Base-by-base conservation (phyloP, 306 rosid species). In the Ammopiptanthus mongolicus region DNA sequence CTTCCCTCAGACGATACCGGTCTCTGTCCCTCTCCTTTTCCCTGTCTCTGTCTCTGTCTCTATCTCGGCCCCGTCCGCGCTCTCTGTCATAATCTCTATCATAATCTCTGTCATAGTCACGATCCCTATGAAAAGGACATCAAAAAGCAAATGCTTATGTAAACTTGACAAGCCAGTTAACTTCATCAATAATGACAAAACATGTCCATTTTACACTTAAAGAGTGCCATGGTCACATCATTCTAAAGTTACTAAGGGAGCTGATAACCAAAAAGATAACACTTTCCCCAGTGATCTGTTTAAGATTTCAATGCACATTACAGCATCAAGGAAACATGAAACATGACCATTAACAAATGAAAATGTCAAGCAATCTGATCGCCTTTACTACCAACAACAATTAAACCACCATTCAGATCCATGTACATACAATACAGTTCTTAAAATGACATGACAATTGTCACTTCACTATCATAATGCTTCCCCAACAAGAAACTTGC, bases 101-200 rank as follows among this genome's bases (percentile, higher is more conserved):
- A 76, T 87, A 89, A 42, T 89, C 98, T 64, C 97, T 87, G 48
- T 87, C 97, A 83, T 95, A 90, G 73, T 95, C 98, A 21, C 91
- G 90, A 75, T 91, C 98, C 91, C 98, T 91, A 69, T 18, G 8
- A 79, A 76, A 80, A 61, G 48, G 41, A 68, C 67, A 83, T 29
- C 2, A 66, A 62, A 48, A 62, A 5, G 17, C 5, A 64, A 63
- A 69, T 13, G 37, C 23, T 44, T 75, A 25, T 55, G 42, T 72
- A 33, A 77, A 17, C 25, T 69, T 58, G n/a, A 65, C 5, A 59
- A 39, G 42, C 6, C 18, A 51, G 8, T 23, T 15, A 57, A 47
- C 41, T 2, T 34, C 14, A 31, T 41, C 60, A 15, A 61, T 13
- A 78, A 47, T 11, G 47, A 62, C 29, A 55, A 47, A 51, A 21